phyloP scores from a whole-genome alignment of 306 rosid genomes.

The Medicago lupulina region DNA sequence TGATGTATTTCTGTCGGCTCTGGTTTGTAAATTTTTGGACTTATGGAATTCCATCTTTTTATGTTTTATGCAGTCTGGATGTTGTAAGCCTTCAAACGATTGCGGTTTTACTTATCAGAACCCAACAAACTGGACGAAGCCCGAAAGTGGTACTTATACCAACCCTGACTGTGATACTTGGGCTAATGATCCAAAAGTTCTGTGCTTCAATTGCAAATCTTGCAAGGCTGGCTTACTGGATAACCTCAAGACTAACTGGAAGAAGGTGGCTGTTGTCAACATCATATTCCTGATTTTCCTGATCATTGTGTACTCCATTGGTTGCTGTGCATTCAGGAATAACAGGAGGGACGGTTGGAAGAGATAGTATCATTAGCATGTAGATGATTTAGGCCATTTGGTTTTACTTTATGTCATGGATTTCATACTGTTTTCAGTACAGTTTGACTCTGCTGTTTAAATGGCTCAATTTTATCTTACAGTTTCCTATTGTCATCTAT shows the following conservation, averaged over 20 bases:
- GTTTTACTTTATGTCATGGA: conserved; percentile 23
- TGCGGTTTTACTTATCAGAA: conserved; percentile 51
- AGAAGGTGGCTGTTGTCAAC: conserved; percentile 67
- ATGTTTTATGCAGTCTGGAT: conserved; percentile 70
- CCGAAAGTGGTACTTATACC: neutral
- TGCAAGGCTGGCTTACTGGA: conserved; percentile 89
- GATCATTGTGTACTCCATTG: conserved; percentile 70
- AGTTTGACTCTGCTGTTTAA: conserved; percentile 37
- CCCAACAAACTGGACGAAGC: conserved; percentile 56
- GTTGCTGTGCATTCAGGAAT: conserved; percentile 90
- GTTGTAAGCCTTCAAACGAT: conserved; percentile 74
- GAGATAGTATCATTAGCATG: conserved; percentile 38
- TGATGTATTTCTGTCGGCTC: neutral
- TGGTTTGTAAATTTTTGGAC: neutral
- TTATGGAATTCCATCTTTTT: neutral
- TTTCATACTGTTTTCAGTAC: conserved; percentile 27
- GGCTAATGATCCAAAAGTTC: conserved; percentile 44
- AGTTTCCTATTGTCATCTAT: neutral
- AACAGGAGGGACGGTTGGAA: conserved; percentile 61
- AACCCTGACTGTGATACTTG: conserved; percentile 66
- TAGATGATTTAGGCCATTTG: conserved; percentile 40
- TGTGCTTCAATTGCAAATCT: conserved; percentile 80
- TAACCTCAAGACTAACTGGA: conserved; percentile 71
- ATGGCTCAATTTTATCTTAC: conserved; percentile 24
- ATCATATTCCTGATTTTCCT: conserved; percentile 65